Evolutionary conservation across 352 stramenopile species (phyloP).

Genomic region (Phytophthora boehmeriae): DNA sequence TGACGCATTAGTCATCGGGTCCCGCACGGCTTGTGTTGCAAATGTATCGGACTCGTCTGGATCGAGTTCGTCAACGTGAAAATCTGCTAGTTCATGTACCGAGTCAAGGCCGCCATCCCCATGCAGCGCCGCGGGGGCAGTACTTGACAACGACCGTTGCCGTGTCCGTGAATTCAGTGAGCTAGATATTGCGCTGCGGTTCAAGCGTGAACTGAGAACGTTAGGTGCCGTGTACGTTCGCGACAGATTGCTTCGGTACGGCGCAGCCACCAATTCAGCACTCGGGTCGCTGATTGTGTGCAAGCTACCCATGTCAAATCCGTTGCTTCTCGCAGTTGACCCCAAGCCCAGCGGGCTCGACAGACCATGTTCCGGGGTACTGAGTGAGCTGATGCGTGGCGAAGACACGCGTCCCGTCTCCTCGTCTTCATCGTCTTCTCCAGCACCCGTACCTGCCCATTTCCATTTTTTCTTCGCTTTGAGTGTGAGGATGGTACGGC

Average conservation of each 20-base stretch:
- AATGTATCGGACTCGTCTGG: conserved; percentile 30
- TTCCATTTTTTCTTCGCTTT: conserved; percentile 88
- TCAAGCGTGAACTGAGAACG: conserved; percentile 36
- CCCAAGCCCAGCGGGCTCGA: conserved; percentile 19
- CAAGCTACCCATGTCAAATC: conserved; percentile 41
- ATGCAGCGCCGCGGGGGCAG: conserved; percentile 12
- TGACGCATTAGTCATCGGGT: conserved; percentile 23
- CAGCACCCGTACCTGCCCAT: conserved; percentile 54
- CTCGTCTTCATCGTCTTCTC: conserved; percentile 44
- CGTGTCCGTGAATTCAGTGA: conserved; percentile 20
- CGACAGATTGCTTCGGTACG: conserved; percentile 27
- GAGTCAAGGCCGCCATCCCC: conserved; percentile 11
- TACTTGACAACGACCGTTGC: conserved; percentile 37
- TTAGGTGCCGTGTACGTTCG: conserved; percentile 44
- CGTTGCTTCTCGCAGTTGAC: conserved; percentile 29
- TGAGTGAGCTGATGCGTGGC: conserved; percentile 22
- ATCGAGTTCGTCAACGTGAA: conserved; percentile 28
- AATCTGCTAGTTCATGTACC: conserved; percentile 10
- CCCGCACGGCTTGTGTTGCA: conserved; percentile 22
- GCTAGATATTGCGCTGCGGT: conserved; percentile 19
- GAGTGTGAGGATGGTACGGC: conserved; percentile 82
- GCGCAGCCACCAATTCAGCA: conserved; percentile 42
- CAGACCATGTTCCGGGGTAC: conserved; percentile 20
- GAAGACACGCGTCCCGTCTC: conserved; percentile 36
- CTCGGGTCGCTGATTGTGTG: conserved; percentile 49